These are phyloP conservation scores for Trichophyton equinum DNA, from an alignment of 2,329 filamentous ascomycete genomes.

Conservation along the genomic window DNA sequence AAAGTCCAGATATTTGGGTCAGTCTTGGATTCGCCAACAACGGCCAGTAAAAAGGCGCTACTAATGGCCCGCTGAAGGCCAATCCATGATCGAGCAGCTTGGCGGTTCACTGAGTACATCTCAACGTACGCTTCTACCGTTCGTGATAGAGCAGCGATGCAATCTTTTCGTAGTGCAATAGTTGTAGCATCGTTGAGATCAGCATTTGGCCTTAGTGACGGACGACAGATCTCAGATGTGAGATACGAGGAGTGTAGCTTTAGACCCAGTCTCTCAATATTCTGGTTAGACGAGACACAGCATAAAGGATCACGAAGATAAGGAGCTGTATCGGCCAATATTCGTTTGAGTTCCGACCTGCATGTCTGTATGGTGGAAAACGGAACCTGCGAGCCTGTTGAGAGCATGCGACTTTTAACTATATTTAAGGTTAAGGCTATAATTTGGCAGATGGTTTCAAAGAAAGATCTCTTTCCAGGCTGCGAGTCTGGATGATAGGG, in stretches of 20 bases:
- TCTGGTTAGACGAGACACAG: slow-evolving; percentile 34
- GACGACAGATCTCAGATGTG: slow-evolving; percentile 49
- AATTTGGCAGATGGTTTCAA: slow-evolving; percentile 46
- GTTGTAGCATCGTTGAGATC: slow-evolving; percentile 31
- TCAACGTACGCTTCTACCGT: slow-evolving; percentile 51
- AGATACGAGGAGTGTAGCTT: slow-evolving; percentile 52
- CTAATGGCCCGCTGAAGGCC: slow-evolving; percentile 36
- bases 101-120: slow-evolving; percentile 33
- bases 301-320: slow-evolving; percentile 43
- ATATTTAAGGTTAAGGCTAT: slow-evolving; percentile 44
- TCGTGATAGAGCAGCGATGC: slow-evolving; percentile 42
- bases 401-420: slow-evolving; percentile 44
- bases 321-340: slow-evolving; percentile 46
- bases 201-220: slow-evolving; percentile 43
- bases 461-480: slow-evolving; percentile 42
- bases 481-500: slow-evolving; percentile 37
- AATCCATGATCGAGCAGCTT: slow-evolving; percentile 37
- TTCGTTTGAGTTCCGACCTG: slow-evolving; percentile 44
- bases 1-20: slow-evolving; percentile 30
- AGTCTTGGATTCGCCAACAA: slow-evolving; percentile 33
- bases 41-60: slow-evolving; percentile 36
- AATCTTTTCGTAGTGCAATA: slow-evolving; percentile 38
- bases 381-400: slow-evolving; percentile 42
- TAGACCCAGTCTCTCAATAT: slow-evolving; percentile 47
- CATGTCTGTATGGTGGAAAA: slow-evolving; percentile 44